Percentiles rank a stretch among this genome's conserved stretches.
Evolutionary conservation across 1,139 yeast species (phyloP).

Genomic region (Diutina ranongensis): DNA sequence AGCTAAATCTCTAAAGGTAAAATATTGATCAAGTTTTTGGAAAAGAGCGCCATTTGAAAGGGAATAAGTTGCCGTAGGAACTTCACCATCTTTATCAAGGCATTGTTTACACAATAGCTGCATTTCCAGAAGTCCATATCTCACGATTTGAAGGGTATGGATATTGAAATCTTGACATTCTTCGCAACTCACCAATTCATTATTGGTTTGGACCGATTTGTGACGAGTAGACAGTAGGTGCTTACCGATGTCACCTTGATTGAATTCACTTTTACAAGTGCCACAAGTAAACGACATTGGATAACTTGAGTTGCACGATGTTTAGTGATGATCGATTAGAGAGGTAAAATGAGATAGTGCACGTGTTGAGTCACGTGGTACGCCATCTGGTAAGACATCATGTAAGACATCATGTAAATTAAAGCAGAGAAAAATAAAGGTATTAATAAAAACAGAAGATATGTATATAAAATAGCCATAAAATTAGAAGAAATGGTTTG

Average conservation of each 20-base stretch:
- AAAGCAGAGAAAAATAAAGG: too few relatives aligned
- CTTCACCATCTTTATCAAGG: conserved; percentile 28
- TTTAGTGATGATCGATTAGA: neutral
- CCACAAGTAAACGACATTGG: conserved; percentile 15
- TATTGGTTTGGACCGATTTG: conserved; percentile 29
- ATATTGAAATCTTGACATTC: conserved; percentile 44
- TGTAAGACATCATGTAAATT: too few relatives aligned
- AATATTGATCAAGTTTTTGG: conserved; percentile 34
- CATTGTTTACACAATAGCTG: conserved; percentile 39
- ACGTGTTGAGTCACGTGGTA: neutral
- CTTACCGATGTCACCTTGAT: conserved; percentile 18
- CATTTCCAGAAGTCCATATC: conserved; percentile 49
- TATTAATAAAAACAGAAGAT: too few relatives aligned
- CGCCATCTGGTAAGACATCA: too few relatives aligned
- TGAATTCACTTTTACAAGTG: conserved; percentile 18
- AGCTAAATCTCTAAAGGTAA: conserved; percentile 36
- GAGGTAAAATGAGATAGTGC: neutral
- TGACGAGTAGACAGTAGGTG: conserved; percentile 47
- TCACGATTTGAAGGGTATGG: conserved; percentile 37
- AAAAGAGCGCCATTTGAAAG: conserved; percentile 45
- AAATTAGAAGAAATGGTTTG: too few relatives aligned
- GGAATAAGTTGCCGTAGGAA: conserved; percentile 39
- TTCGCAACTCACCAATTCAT: conserved; percentile 42
- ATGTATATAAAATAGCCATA: too few relatives aligned
- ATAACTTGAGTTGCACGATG: too few relatives aligned